Percentiles rank a stretch among this genome's conserved stretches.
These are phyloP conservation scores for Lachancea sp. DNA, from an alignment of 805 yeast genomes.

Conservation along the genomic window DNA sequence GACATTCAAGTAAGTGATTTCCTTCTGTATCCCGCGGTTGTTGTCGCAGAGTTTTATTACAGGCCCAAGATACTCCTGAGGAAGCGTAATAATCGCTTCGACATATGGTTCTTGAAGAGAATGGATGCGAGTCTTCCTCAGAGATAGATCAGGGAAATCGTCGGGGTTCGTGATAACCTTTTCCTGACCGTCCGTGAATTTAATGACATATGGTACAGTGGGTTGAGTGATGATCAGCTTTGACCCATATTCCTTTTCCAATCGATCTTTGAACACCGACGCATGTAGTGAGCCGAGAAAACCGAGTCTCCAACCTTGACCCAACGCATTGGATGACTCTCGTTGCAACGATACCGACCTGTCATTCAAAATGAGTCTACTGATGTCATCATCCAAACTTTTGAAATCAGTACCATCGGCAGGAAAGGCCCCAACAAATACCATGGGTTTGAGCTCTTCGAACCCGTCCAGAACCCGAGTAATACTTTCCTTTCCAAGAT, in stretches of 20 bases:
- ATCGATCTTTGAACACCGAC: slow-evolving; percentile 83
- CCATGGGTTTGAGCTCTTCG: slow-evolving; percentile 97
- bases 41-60: slow-evolving; percentile 83
- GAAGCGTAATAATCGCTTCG: slow-evolving; percentile 83
- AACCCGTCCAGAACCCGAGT: slow-evolving; percentile 87
- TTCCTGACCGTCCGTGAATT: slow-evolving; percentile 59
- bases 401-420: slow-evolving; percentile 91
- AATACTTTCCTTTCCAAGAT: slow-evolving; percentile 42
- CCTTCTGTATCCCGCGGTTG: slow-evolving; percentile 78
- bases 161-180: slow-evolving; percentile 80
- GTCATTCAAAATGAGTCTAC: slow-evolving; percentile 83
- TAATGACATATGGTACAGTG: slow-evolving; percentile 84
- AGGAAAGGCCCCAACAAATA: slow-evolving; percentile 95
- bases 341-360: slow-evolving; percentile 83
- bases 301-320: slow-evolving; percentile 97
- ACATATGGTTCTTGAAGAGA: slow-evolving; percentile 77
- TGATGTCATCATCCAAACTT: slow-evolving; percentile 81
- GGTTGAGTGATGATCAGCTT: slow-evolving; percentile 90
- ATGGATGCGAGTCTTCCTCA: slow-evolving; percentile 37
- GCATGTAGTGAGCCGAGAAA: slow-evolving; percentile 93
- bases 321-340: slow-evolving; percentile 89
- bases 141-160: slow-evolving; percentile 67
- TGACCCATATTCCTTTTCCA: slow-evolving; percentile 92
- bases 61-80: slow-evolving; percentile 79
- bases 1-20: slow-evolving; percentile 58